Percentiles rank a stretch among this genome's conserved stretches.
Evolutionary conservation across 2,329 filamentous ascomycete species (phyloP).

Genomic region (Microdochium bolleyi): DNA sequence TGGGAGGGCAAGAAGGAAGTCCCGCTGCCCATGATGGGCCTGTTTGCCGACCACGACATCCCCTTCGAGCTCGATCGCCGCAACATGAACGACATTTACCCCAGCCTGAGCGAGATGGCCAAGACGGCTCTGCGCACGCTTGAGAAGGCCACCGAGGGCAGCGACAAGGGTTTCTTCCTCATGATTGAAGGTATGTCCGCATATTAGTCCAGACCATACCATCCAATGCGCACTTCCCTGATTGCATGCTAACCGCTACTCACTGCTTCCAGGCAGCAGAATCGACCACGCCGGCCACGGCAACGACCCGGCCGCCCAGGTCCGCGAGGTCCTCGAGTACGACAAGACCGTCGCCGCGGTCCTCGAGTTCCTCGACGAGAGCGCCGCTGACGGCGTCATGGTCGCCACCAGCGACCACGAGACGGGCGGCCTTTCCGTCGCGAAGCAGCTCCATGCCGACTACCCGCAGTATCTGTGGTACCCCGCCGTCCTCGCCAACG

Average conservation of each 20-base stretch:
- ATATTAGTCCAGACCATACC: not conserved
- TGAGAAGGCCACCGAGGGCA: constrained; percentile 71
- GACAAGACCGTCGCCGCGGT: constrained; percentile 80
- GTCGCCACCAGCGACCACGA: constrained; percentile 94
- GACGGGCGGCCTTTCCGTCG: constrained; percentile 80
- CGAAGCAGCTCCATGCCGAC: constrained; percentile 54
- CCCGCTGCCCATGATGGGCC: constrained; percentile 74
- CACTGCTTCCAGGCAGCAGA: constrained; percentile 52
- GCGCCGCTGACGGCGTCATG: constrained; percentile 67
- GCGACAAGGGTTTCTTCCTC: constrained; percentile 90
- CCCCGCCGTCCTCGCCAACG: constrained; percentile 66
- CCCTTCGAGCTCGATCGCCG: constrained; percentile 90
- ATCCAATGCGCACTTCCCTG: not conserved
- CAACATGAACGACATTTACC: constrained; percentile 71
- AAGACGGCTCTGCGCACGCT: constrained; percentile 72
- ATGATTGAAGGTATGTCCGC: constrained; percentile 66
- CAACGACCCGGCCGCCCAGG: constrained; percentile 78
- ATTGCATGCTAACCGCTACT: not conserved
- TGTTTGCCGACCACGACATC: constrained; percentile 76
- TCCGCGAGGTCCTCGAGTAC: constrained; percentile 90
- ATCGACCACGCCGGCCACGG: constrained; percentile 92
- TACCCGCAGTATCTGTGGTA: constrained; percentile 66
- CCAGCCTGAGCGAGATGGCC: constrained; percentile 87
- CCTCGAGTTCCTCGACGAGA: constrained; percentile 73
- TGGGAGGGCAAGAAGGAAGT: constrained; percentile 54